Evolutionary conservation across 768 basidiomycete species (phyloP), one percentile per base, ranked within the genome.

Genomic region (Russula virescens): DNA sequence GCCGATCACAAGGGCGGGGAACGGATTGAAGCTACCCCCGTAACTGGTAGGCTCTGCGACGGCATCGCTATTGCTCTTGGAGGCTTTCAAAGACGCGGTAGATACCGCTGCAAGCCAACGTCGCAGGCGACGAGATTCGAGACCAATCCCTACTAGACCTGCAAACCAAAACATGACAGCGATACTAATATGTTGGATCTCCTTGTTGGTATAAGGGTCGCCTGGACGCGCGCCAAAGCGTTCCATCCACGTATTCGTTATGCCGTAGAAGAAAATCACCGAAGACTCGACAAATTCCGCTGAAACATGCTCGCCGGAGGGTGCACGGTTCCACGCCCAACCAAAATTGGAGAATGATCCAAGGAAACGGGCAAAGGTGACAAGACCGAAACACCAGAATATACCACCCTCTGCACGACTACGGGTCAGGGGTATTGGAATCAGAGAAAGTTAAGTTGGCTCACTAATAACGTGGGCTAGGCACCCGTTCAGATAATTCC

Each of bases 121-220:
- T 14, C 91, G 82, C 23, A 94, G 73, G 16, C 74, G 76, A 68
- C 80, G 86, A 10, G 89, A 90, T 75, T 98, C 96, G 63, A 98
- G 82, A 3, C 86, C 85, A 84, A 97, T 90, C 26, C 94, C 94
- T 2, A 94, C 71, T 8, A 91, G 79, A 13, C 96, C 95, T 25
- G 91, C 93, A 69, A 93, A 95, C 85, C 91, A 95, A 74, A 94
- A 97, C 93, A 94, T 94, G 65, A 87, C 91, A 69, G 95, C 95
- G 66, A 98, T 97, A 59, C 88, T 83, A 58, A 96, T 95, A 69
- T 98, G 96, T 70, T 98, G 93, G 18, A 97, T 83, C 71, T 97
- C 84, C 73, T 94, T 96, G 26, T 93, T 89, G 1, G 90, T 89
- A 75, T 82, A 96, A 16, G 94, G 90, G 70, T 88, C 87, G 16